Evolutionary conservation across 352 stramenopile genomes (phyloP), one percentile per base, ranked within the genome.

Genomic region (Phytophthora megakarya): DNA sequence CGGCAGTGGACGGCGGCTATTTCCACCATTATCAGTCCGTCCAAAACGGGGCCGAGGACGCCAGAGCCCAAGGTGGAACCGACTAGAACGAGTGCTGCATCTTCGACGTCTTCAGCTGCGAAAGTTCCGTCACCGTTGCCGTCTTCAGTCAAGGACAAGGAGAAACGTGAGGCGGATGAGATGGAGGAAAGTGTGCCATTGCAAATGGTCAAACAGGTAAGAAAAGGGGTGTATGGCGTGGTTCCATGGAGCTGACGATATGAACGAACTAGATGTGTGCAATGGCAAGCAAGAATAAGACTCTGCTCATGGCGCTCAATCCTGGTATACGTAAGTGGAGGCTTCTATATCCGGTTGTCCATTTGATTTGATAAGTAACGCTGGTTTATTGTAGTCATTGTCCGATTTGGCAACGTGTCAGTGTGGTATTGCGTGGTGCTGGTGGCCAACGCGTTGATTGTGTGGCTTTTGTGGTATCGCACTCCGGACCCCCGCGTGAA

Each of bases 1-100:
- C 71, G 73, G 5, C 81, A 88, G 21, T 94, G 85, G 85, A 94
- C 85, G 1, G 79, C 77, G 42, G 80, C 80, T 2, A 88, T 94
- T 45, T 88, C 83, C 5, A 67, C 73, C 19, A 73, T 89, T 32
- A 86, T 94, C 55, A 85, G 73, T 64, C 83, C 80, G 11, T 50
- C 65, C 3, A 65, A 58, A 22, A 42, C 35, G 43, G 23, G 19
- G 8, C 13, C 21, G 16, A 32, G 13, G 35, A 15, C 19, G n/a
- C 21, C 13, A 6, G 50, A 62, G 28, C 37, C 61, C 3, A 67
- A 63, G 22, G 37, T 57, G 5, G 21, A n/a, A n/a, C 61, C 67
- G 0, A 38, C 55, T 4, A 67, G 5, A 47, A 15, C 15, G 15
- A 73, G 60, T 59, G 25, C 58, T 5, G 25, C n/a, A n/a, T 62